A percentile compares a stretch with the other conserved stretches of the same genome.
Conservation (phyloP, 768 basidiomycete genomes). For the Favolaschia claudopus region DNA sequence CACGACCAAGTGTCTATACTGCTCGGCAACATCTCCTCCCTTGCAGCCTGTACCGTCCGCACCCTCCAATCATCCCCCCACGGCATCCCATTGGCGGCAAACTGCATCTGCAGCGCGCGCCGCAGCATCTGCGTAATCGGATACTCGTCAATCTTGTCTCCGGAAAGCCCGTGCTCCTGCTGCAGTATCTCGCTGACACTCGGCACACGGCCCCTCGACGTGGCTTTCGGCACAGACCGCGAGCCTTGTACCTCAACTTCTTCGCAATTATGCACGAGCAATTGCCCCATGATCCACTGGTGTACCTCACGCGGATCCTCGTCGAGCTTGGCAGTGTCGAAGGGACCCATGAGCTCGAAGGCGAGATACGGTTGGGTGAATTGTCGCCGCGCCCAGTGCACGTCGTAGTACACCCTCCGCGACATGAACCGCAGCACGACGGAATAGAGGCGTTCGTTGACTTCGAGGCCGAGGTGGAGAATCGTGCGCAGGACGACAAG, state of each 20-base stretch:
- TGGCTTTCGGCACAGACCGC: not conserved
- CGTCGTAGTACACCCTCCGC: slow-evolving; percentile 20
- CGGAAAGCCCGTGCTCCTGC: not conserved
- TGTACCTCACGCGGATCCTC: not conserved
- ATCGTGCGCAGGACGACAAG: slow-evolving; percentile 47
- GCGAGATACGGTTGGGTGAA: not conserved
- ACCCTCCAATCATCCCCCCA: slow-evolving; percentile 12
- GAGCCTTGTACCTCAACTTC: not conserved
- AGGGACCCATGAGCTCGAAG: slow-evolving; percentile 11
- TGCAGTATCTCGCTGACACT: slow-evolving; percentile 10
- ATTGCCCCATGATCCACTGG: slow-evolving; percentile 14
- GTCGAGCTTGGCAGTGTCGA: not conserved
- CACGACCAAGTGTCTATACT: slow-evolving; percentile 3
- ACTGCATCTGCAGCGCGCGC: not conserved
- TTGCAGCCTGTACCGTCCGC: not conserved
- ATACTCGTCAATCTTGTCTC: not conserved
- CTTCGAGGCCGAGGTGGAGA: slow-evolving; percentile 33
- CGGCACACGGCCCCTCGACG: slow-evolving; percentile 11
- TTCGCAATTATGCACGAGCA: slow-evolving; percentile 6
- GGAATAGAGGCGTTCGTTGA: slow-evolving; percentile 48
- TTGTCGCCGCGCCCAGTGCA: slow-evolving; percentile 1
- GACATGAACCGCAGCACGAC: slow-evolving; percentile 47
- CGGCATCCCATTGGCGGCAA: not conserved
- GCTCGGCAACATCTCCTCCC: slow-evolving; percentile 14
- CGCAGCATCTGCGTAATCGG: slow-evolving; percentile 17